phyloP scores from a whole-genome alignment of 202 grass and related monocot genomes.

The Musa balbisiana region DNA sequence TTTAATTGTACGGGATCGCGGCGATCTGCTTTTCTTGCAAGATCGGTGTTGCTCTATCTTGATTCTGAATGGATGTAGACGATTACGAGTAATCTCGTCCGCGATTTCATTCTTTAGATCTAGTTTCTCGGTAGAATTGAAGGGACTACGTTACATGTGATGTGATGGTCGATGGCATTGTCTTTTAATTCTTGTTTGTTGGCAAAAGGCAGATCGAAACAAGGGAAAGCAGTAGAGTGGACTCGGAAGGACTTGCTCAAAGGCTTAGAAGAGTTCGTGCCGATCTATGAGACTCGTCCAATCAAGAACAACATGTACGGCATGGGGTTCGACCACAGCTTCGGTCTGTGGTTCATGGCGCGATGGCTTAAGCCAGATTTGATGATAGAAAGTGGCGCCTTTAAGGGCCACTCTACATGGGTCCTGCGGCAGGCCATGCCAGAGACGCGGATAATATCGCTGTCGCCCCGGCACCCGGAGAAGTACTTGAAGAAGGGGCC shows the following conservation, averaged over 20 bases:
- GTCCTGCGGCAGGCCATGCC: slow-evolving; percentile 69
- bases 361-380: slow-evolving; percentile 78
- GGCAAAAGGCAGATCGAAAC: slow-evolving; percentile 87
- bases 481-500: slow-evolving; percentile 78
- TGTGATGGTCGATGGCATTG: background rate
- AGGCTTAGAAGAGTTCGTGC: slow-evolving; percentile 75
- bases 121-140: background rate
- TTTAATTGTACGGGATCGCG: background rate
- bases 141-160: background rate
- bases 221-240: slow-evolving; percentile 58
- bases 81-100: background rate
- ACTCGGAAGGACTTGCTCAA: slow-evolving; percentile 51
- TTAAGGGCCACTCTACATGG: slow-evolving; percentile 88
- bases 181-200: slow-evolving; percentile 32
- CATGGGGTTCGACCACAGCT: slow-evolving; percentile 91
- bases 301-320: slow-evolving; percentile 91
- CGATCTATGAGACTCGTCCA: slow-evolving; percentile 69
- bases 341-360: slow-evolving; percentile 88
- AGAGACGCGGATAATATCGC: slow-evolving; percentile 54
- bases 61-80: background rate
- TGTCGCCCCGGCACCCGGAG: slow-evolving; percentile 63
- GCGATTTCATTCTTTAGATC: background rate
- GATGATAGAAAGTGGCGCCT: slow-evolving; percentile 87
- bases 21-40: background rate
- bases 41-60: background rate